phyloP scores from a whole-genome alignment of 169 alveolate species.

The Plasmodium berghei region DNA sequence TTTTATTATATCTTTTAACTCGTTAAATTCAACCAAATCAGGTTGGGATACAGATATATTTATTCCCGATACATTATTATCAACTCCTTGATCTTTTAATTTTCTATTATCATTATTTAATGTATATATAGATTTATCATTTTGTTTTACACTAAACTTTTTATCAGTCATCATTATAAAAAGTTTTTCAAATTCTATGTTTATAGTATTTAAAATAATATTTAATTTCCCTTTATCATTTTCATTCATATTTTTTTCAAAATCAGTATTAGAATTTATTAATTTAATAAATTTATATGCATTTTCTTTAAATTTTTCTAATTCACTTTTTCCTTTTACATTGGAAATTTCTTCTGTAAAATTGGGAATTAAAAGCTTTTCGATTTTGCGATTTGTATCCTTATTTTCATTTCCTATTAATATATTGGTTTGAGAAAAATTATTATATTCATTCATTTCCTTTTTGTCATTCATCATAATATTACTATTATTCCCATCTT shows the following conservation, averaged over 20 bases:
- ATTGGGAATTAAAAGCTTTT: no score
- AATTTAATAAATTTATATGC: slow-evolving; percentile 10
- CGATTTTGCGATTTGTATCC: background rate
- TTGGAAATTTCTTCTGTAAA: background rate
- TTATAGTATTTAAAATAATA: background rate
- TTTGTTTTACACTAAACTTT: background rate
- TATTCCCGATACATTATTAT: background rate
- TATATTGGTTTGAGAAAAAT: no score
- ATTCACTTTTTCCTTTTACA: background rate
- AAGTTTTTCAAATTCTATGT: background rate
- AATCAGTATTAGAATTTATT: background rate
- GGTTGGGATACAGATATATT: background rate
- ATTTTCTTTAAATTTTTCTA: slow-evolving; percentile 14
- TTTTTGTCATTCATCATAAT: no score
- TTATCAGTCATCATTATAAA: background rate
- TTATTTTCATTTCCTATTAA: background rate
- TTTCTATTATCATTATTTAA: background rate
- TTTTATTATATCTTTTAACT: background rate
- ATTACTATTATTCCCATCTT: no score
- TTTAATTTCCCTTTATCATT: slow-evolving; percentile 5
- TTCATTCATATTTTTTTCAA: slow-evolving; percentile 4
- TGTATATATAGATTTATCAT: background rate
- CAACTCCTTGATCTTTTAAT: background rate
- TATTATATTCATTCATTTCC: no score
- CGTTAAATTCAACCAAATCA: background rate